phyloP scores from a whole-genome alignment of 176 grass and related monocot species.

The Raddia guianensis region DNA sequence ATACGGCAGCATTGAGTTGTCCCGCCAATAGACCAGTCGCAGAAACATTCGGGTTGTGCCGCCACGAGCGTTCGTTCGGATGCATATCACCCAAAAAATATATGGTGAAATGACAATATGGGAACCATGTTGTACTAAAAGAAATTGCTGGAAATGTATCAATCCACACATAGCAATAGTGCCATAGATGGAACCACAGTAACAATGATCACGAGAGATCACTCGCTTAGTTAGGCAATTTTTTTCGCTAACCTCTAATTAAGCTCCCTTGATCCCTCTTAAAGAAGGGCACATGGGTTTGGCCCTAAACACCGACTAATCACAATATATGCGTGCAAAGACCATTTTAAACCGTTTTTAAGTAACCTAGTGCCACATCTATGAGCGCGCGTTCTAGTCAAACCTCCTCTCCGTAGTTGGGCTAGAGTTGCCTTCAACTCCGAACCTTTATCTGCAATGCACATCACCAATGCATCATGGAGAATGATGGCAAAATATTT shows the following conservation, averaged over 20 bases:
- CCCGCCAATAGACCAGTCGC: too few species aligned
- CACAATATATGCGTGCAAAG: slow-evolving; percentile 45
- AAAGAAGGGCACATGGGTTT: slow-evolving; percentile 68
- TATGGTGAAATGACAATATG: too few species aligned
- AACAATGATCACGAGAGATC: background rate
- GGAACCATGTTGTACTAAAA: too few species aligned
- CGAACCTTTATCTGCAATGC: slow-evolving; percentile 43
- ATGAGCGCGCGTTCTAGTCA: slow-evolving; percentile 62
- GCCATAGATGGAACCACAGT: too few species aligned
- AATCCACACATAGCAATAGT: too few species aligned
- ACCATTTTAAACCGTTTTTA: slow-evolving; percentile 59
- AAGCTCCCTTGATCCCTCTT: slow-evolving; percentile 42
- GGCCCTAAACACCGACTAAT: slow-evolving; percentile 57
- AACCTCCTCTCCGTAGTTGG: slow-evolving; percentile 44
- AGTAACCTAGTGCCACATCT: slow-evolving; percentile 66
- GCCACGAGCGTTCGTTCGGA: too few species aligned
- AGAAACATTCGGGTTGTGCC: too few species aligned
- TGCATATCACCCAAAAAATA: too few species aligned
- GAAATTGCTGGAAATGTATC: too few species aligned
- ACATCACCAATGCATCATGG: slow-evolving; percentile 47
- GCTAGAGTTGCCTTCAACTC: slow-evolving; percentile 47
- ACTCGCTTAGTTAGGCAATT: background rate
- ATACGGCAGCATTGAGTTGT: too few species aligned
- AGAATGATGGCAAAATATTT: slow-evolving; percentile 54
- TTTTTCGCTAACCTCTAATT: slow-evolving; percentile 7